Base-by-base conservation (phyloP, 225 moss, liverwort and hornwort species). In the Asterella californica region DNA sequence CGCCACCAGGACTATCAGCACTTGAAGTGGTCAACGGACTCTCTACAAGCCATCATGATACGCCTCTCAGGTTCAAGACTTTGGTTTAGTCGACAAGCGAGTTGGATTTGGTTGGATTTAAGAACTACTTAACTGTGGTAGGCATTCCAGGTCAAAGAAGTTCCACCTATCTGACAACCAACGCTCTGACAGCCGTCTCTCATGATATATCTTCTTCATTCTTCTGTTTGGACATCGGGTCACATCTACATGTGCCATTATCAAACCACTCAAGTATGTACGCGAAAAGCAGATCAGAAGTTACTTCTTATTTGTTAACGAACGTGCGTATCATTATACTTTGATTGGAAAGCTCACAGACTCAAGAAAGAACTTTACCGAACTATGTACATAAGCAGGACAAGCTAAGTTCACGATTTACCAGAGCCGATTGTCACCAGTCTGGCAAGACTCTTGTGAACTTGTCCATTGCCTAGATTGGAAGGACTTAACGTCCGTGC, bases 381-480 rank as follows among this genome's bases (percentile, higher is more conserved):
- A 71, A 71, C 19, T 8, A 55, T 22, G 46, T 7, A 38, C n/a
- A 0, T 42, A 53, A 50, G 53, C 53, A 54, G n/a, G 45, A 45
- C 25, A 46, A 7, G 38, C 68, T 68, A n/a, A 71, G 24, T 71
- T 46, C 30, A 75, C 53, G 12, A 27, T 11, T 68, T 55, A 79
- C 67, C 79, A 12, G 52, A 12, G 24, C 79, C 79, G 32, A 79
- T 79, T 32, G 70, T 70, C 68, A 77, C 77, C 63, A 77, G 61
- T 62, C 77, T 77, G 47, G 77, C 77, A 59, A 77, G 77, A 7
- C 77, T 63, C 77, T 77, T 77, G 49, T 62, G 45, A 62, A 46
- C 45, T 77, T 38, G 62, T 15, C 77, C 77, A 64, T 77, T 77
- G 62, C n/a, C 63, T 63, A 63, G 63, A 63, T 63, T 49, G 49